phyloP scores from a whole-genome alignment of 2,329 filamentous ascomycete species.

The Hawksworthiomyces lignivorus region DNA sequence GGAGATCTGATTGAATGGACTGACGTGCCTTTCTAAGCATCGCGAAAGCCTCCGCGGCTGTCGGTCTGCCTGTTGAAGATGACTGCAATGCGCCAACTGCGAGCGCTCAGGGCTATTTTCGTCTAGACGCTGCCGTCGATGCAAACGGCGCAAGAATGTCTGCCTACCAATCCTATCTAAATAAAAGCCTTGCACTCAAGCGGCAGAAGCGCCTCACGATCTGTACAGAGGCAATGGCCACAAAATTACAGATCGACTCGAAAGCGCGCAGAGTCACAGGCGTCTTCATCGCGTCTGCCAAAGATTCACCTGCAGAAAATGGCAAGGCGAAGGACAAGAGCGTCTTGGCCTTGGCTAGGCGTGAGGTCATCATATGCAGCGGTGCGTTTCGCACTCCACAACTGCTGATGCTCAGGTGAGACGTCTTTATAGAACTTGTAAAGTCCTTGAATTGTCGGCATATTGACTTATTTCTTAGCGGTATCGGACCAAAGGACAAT shows the following conservation, averaged over 20 bases:
- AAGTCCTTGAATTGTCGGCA: no score
- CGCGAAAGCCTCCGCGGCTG: constrained; percentile 17
- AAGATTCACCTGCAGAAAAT: background rate
- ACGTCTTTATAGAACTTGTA: no score
- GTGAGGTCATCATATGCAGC: constrained; percentile 25
- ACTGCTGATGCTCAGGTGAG: constrained; percentile 21
- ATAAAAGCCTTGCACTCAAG: constrained; percentile 14
- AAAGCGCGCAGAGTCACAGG: constrained; percentile 17
- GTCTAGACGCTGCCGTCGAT: constrained; percentile 22
- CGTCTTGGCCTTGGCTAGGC: constrained; percentile 17
- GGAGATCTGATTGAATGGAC: no score
- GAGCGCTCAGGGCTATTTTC: constrained; percentile 21
- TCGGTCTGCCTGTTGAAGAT: constrained; percentile 20
- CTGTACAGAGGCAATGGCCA: constrained; percentile 23
- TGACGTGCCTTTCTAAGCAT: constrained; percentile 5
- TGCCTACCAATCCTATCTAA: constrained; percentile 21
- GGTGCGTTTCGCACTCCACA: constrained; percentile 24
- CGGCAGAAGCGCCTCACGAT: constrained; percentile 20
- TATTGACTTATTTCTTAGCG: no score
- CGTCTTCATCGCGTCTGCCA: constrained; percentile 16
- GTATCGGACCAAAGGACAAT: constrained; percentile 21
- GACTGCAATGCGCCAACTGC: constrained; percentile 23
- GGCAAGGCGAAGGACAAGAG: constrained; percentile 1
- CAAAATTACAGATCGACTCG: constrained; percentile 20
- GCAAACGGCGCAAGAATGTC: constrained; percentile 19